Evolutionary conservation across 805 yeast species (phyloP), one percentile per base, ranked within the genome.

Genomic region (Jamesozyma lodderae): DNA sequence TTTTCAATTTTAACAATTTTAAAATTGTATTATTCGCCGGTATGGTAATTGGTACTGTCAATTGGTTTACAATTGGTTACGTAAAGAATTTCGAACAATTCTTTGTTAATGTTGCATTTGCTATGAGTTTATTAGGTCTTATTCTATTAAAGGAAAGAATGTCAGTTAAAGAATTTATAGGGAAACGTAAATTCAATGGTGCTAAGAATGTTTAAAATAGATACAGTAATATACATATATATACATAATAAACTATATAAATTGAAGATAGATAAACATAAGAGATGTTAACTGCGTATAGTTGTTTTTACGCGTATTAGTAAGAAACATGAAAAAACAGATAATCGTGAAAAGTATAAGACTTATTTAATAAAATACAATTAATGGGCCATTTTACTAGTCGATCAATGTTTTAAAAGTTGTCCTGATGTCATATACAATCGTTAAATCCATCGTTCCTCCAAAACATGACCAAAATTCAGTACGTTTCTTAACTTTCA

Each of bases 401-500:
- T n/a, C 29, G 14, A 26, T 13, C 13, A 26, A 7, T n/a, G 14
- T 6, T 26, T 26, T 13, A 5, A 26, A 26, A n/a, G 13, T n/a
- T 11, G n/a, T 6, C n/a, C n/a, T 24, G 10, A 24, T 24, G 13
- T 11, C 26, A 14, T 14, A 14, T 24, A 5, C 10, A 6, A 10
- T 11, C 5, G n/a, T 24, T 22, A 22, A 6, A 22, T 22, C 10
- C 24, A 22, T n/a, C 5, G 21, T 28, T 2, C 30, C 29, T 26
- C 23, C 22, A 22, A 38, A 38, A 10, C 17, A 21, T 9, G 31
- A 17, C 8, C 20, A 20, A 10, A 24, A 33, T 11, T 9, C 9
- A 2, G 24, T 44, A 10, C 28, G 47, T 8, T 20, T 72, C 31
- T 60, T 81, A 14, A 67, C 92, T 0, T 90, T 86, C 69, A 90